Evolutionary conservation across 441 rosid genomes (phyloP), one percentile per base, ranked within the genome.

Genomic region (Aleurites moluccanus): DNA sequence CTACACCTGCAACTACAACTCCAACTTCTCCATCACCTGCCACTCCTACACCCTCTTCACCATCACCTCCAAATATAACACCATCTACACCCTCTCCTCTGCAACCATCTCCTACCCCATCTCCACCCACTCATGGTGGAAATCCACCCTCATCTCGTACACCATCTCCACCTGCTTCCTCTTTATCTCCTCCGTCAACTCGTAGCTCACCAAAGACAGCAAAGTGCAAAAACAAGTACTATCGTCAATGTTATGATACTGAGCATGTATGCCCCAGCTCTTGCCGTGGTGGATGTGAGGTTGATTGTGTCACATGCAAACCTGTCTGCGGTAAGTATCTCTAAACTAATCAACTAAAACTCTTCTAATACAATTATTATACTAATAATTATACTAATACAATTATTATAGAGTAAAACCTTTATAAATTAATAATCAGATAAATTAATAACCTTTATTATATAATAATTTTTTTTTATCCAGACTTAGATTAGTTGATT

Each of bases 241-340:
- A 69, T 49, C 75, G 85, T 53, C 74, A 75, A 4, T 89, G 90
- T 79, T 87, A 83, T 50, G 79, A 86, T 69, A 42, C 45, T 50
- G 76, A 77, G 73, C 83, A 82, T 45, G 42, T n/a, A 27, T 85
- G 92, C 77, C 93, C 92, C 0, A 38, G 23, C 20, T 62, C 71
- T 72, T 89, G 96, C 80, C 83, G 88, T 21, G 64, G 75, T 40
- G 80, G 76, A 70, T 91, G 91, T 70, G 80, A 79, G 65, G 86
- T 87, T n/a, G 91, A 88, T 61, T 89, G 96, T 10, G 77, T 52
- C 47, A 75, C 85, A 76, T 88, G 91, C 92, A 85, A 85, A 62
- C 84, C 89, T 70, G 76, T 87, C 40, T 88, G 93, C 77, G 74
- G 88, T 88, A 81, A 78, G 87, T 75, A 16, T 59, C 14, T 49